These are phyloP conservation scores for Cryphonectria radicalis DNA, from an alignment of 2,329 filamentous ascomycete species.

Conservation along the genomic window DNA sequence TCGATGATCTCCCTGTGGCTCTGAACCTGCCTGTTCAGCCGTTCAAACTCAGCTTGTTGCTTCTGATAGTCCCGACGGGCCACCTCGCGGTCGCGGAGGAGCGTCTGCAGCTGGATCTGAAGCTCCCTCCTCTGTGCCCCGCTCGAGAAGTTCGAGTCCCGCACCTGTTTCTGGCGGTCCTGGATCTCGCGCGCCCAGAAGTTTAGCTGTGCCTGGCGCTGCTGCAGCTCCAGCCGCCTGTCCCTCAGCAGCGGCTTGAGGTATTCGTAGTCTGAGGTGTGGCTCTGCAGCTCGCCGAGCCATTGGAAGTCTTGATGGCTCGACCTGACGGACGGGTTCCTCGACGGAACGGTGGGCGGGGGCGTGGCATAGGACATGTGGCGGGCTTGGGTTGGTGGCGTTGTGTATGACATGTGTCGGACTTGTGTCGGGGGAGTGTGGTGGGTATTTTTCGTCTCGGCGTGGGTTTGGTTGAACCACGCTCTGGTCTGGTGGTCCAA, in stretches of 20 bases:
- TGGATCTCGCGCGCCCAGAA: constrained; percentile 11
- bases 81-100: constrained; percentile 3
- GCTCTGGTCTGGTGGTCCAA: constrained; percentile 1
- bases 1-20: constrained; percentile 9
- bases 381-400: not conserved
- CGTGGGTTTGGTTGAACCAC: constrained; percentile 1
- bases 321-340: not conserved
- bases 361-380: constrained; percentile 1
- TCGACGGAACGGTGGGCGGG: not conserved
- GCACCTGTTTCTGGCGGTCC: constrained; percentile 9
- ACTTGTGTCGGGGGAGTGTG: constrained; percentile 3
- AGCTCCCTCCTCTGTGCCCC: constrained; percentile 5
- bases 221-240: constrained; percentile 7
- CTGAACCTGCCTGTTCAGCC: constrained; percentile 4
- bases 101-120: constrained; percentile 7
- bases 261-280: constrained; percentile 6
- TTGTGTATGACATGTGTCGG: not conserved
- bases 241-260: constrained; percentile 10
- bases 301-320: constrained; percentile 1
- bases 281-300: constrained; percentile 13
- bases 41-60: constrained; percentile 11
- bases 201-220: constrained; percentile 10
- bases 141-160: not conserved
- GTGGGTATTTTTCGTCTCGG: not conserved
- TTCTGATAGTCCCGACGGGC: not conserved